Conservation (phyloP, 139 green algal species). For the Edaphochlamys debaryana region DNA sequence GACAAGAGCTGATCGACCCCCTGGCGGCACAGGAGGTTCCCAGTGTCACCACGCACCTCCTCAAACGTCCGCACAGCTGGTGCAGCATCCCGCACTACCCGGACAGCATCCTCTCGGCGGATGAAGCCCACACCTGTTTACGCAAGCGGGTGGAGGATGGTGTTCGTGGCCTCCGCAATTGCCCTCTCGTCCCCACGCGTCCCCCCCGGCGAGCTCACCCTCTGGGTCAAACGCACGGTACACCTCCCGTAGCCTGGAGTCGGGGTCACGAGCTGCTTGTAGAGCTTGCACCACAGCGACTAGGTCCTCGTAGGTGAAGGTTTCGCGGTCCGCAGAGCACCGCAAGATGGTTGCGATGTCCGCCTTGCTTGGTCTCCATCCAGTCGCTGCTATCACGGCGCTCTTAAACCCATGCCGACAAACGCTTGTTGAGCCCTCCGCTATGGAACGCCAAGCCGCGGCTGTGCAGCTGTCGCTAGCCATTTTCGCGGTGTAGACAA, state of each 20-base stretch:
- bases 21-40: no score
- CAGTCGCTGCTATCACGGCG: background rate
- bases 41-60: constrained; percentile 3
- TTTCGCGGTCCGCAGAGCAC: background rate
- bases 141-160: no score
- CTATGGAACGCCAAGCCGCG: no score
- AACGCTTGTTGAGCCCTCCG: no score
- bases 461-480: no score
- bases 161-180: no score
- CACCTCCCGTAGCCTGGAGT: background rate
- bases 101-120: constrained; percentile 4
- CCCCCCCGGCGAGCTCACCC: no score
- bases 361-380: background rate
- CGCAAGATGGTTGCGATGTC: background rate
- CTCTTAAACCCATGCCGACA: constrained; percentile 15
- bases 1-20: no score
- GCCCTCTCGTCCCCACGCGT: no score
- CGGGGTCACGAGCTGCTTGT: background rate
- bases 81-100: background rate
- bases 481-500: no score
- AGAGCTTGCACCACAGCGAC: background rate
- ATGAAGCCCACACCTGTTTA: constrained; percentile 3
- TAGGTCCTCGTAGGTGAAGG: background rate
- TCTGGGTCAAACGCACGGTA: constrained; percentile 14
- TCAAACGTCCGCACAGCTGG: background rate